These are phyloP conservation scores for Fusarium gaditjirri DNA, from an alignment of 2,329 filamentous ascomycete species.

Conservation along the genomic window DNA sequence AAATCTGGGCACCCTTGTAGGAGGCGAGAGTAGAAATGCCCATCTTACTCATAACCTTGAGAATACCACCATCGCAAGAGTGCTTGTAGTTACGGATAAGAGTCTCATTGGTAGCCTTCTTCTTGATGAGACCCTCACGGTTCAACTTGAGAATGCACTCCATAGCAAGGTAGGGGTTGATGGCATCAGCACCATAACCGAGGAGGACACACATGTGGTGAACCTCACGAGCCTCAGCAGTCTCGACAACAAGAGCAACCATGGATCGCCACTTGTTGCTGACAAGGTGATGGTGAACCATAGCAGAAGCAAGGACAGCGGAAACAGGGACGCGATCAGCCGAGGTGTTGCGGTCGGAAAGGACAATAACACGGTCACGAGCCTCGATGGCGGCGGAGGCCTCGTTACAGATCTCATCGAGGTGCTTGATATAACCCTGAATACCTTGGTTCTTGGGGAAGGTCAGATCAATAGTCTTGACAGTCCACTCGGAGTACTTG, in stretches of 20 bases:
- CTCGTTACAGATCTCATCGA: conserved; percentile 89
- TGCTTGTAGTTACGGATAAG: conserved; percentile 97
- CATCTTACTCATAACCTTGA: conserved; percentile 99
- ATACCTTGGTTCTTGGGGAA: conserved; percentile 88
- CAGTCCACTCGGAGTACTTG: conserved; percentile 82
- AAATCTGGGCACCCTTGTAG: conserved; percentile 98
- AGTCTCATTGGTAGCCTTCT: conserved; percentile 82
- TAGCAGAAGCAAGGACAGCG: conserved; percentile 85
- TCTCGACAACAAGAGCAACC: conserved; percentile 88
- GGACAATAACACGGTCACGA: conserved; percentile 84
- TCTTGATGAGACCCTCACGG: conserved; percentile 90
- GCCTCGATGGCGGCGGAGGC: conserved; percentile 85
- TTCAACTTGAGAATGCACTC: conserved; percentile 98
- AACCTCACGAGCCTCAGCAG: conserved; percentile 94
- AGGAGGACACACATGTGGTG: conserved; percentile 99
- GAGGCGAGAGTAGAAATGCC: conserved; percentile 95
- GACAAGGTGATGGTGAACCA: conserved; percentile 95
- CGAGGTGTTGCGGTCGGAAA: conserved; percentile 89
- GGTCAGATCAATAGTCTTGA: conserved; percentile 90
- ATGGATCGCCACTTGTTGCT: conserved; percentile 95
- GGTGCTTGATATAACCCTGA: conserved; percentile 84
- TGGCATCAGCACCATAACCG: conserved; percentile 92
- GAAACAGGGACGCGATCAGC: conserved; percentile 87
- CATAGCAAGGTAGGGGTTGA: conserved; percentile 95
- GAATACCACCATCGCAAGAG: conserved; percentile 93